Conservation (phyloP, 1,284 basidiomycete species). For the Papiliotrema fonsecae region DNA sequence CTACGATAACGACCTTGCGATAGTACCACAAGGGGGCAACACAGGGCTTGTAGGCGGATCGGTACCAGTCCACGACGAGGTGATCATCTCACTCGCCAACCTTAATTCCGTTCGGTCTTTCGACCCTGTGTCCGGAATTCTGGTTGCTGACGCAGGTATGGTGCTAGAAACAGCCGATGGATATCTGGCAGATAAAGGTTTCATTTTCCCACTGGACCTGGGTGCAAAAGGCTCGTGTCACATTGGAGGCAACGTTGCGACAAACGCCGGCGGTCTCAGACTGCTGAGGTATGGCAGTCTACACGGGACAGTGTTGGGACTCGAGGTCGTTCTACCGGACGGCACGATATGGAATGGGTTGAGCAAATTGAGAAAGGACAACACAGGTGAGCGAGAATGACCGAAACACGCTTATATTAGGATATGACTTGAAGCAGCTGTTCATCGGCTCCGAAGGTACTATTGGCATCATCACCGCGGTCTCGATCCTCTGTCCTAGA, state of each 20-base stretch:
- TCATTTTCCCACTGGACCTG: conserved; percentile 96
- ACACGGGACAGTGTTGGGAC: conserved; percentile 88
- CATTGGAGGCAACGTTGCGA: conserved; percentile 95
- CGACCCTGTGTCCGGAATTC: conserved; percentile 73
- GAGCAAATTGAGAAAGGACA: conserved; percentile 84
- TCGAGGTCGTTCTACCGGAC: conserved; percentile 94
- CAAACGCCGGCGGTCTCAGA: conserved; percentile 94
- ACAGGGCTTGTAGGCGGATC: conserved; percentile 92
- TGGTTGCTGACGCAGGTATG: conserved; percentile 76
- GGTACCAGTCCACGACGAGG: conserved; percentile 82
- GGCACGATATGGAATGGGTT: conserved; percentile 89
- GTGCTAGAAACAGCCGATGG: conserved; percentile 88
- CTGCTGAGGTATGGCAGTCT: conserved; percentile 91
- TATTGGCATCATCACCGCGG: conserved; percentile 88
- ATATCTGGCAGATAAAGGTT: conserved; percentile 77
- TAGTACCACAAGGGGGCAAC: conserved; percentile 98
- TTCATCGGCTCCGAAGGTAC: conserved; percentile 98
- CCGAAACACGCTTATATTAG: conserved; percentile 50
- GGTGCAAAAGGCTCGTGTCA: conserved; percentile 99
- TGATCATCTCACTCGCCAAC: conserved; percentile 77
- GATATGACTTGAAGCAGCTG: conserved; percentile 96
- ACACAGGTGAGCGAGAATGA: conserved; percentile 85
- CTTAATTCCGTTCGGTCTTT: conserved; percentile 85
- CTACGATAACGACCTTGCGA: conserved; percentile 67
- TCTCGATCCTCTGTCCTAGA: conserved; percentile 88